Evolutionary conservation across 352 stramenopile species (phyloP).

Genomic region (Phytophthora crassamura): DNA sequence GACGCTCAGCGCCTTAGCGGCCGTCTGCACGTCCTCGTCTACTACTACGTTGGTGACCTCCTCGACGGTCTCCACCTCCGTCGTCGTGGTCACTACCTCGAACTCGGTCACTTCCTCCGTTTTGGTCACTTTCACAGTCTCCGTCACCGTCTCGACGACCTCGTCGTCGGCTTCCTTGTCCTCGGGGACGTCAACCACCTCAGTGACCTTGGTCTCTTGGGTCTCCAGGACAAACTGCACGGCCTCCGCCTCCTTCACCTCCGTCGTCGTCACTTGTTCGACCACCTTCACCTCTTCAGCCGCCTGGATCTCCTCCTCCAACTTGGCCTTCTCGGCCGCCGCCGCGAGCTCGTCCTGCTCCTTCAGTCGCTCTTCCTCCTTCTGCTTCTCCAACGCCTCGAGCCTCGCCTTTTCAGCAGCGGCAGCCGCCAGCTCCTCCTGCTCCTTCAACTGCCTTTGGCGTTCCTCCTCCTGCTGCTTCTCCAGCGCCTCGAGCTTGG

Average conservation of each 20-base stretch:
- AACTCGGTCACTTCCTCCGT: conserved; percentile 2
- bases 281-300: conserved; percentile 2
- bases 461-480: conserved; percentile 14
- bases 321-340: neutral
- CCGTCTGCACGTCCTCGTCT: neutral
- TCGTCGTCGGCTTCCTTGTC: neutral
- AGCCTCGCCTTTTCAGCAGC: neutral
- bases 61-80: conserved; percentile 13
- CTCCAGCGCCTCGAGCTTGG: neutral
- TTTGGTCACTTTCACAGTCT: conserved; percentile 10
- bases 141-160: conserved; percentile 1
- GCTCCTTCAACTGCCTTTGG: neutral
- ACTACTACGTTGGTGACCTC: neutral
- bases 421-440: neutral
- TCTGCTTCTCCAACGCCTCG: neutral
- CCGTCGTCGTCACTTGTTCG: neutral
- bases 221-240: neutral
- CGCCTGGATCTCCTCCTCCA: neutral
- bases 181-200: neutral
- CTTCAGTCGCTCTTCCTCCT: neutral
- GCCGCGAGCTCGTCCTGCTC: neutral
- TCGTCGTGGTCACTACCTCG: conserved; percentile 3
- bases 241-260: neutral
- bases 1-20: neutral
- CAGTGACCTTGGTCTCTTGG: neutral